Evolutionary conservation across 371 early-diverging fungal genomes (phyloP), one percentile per base, ranked within the genome.

Genomic region (Coemansia sp.): DNA sequence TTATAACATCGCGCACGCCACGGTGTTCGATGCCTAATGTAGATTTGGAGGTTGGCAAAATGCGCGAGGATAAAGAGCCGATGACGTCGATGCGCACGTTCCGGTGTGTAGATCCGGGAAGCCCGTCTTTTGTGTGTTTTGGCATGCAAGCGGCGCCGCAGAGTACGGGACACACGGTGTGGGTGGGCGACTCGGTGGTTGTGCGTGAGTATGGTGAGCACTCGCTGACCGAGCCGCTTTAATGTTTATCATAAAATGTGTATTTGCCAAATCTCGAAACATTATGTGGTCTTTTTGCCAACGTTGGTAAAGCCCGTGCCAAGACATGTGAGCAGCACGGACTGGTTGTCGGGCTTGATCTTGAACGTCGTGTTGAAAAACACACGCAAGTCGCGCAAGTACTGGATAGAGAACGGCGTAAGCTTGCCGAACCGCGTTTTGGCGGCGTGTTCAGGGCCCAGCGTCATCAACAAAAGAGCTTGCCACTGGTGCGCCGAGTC

Each of bases 281-380:
- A 49, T 3, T 55, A 63, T 19, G 17, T 21, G 28, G 89, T 85
- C 84, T 92, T 92, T 72, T 92, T 92, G 82, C 86, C 90, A 64
- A 92, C 87, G 74, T 96, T 96, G 29, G 86, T 85, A 77, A 90
- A 95, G 12, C 97, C 97, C 15, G 87, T 83, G 40, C 98, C 98
- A 44, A 96, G 86, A 71, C 95, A 93, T 2, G 95, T 89, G 85
- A 96, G 80, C 49, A 93, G 55, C 29, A 94, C 83, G 2, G 91
- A 88, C 52, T 83, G 81, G 1, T 78, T 73, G 61, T 96, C 95
- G 3, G 89, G 90, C 76, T 85, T 83, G 65, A 98, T 88, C 81
- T 94, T 96, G 85, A 95, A 97, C 11, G 89, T 88, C 1, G 91
- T 89, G 24, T 92, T 94, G 81, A 96, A 91, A 70, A 95, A 93